Base-by-base conservation (phyloP, 2,329 filamentous ascomycete species). In the Penicillium sp. region DNA sequence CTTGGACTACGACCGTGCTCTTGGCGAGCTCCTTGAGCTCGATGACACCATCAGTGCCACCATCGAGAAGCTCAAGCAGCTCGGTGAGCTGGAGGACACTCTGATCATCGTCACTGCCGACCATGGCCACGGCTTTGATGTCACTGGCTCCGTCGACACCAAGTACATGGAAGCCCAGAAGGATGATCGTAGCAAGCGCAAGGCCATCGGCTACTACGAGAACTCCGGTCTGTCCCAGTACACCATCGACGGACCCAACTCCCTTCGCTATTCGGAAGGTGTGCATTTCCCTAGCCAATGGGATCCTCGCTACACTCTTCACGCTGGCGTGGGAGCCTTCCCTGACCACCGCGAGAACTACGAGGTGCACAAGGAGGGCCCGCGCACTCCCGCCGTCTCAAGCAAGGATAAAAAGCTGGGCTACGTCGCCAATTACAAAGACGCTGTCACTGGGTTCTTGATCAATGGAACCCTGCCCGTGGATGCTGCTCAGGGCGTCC, bases 101-200 rank as follows among this genome's bases (percentile, higher is more conserved):
- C 79, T 91, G 3, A 76, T 94, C 55, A 66, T 94, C 43, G 86
- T 93, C 42, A 89, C 88, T 3, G 85, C 88, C n/a, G 88, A 94
- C 63, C 88, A 93, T 74, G 88, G 88, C 37, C 88, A 94, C 71
- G 88, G 88, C 47, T 94, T 94, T 65, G 88, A 90, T 58, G 88
- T 94, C 57, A 90, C 85, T 65, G 88, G 88, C 53, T 83, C 78
- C 54, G 86, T 88, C 41, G 88, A 94, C 63, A 93, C 88, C 13
- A 75, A 85, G 64, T 93, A 90, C 69, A 76, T 91, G 40, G 73
- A 79, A 12, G 77, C 79, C 4, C 80, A 89, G 59, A 69, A 75
- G 5, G 76, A 77, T 13, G 81, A 86, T 65, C 84, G 88, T 58
- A 72, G 79, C 59, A 91, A 90, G 78, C 85, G 88, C 58, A 75